Evolutionary conservation across 164 flowering plant species (phyloP).

Genomic region (Chloranthus sessilifolius): DNA sequence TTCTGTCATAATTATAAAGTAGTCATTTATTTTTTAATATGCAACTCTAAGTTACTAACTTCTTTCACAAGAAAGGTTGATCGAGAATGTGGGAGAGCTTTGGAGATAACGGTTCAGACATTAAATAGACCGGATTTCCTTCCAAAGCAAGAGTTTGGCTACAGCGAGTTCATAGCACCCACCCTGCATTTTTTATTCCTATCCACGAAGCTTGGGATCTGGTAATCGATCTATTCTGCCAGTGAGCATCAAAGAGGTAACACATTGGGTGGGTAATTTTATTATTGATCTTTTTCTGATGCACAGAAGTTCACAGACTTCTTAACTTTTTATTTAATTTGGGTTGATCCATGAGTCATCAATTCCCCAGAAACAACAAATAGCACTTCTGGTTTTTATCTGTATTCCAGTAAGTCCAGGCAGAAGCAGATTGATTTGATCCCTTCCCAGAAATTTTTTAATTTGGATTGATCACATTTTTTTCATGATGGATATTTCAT

Average conservation of each 20-base stretch:
- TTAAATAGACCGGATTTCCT: constrained; percentile 47
- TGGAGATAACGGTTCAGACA: constrained; percentile 43
- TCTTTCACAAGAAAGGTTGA: constrained; percentile 51
- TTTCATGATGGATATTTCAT: constrained; percentile 89
- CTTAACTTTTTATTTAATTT: background rate
- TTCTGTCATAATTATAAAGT: no score
- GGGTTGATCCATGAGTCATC: constrained; percentile 26
- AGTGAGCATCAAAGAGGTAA: constrained; percentile 31
- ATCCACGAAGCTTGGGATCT: constrained; percentile 11
- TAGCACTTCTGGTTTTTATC: constrained; percentile 44
- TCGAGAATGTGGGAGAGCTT: constrained; percentile 79
- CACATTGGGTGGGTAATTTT: background rate
- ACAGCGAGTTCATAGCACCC: constrained; percentile 49
- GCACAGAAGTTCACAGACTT: no score
- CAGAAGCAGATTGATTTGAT: constrained; percentile 77
- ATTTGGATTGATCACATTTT: constrained; percentile 55
- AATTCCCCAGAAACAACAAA: constrained; percentile 16
- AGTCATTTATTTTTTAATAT: no score
- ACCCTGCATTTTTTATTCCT: constrained; percentile 60
- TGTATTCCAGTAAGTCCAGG: constrained; percentile 92
- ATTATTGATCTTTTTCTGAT: background rate
- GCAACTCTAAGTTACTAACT: constrained; percentile 9
- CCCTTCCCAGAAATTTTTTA: constrained; percentile 75
- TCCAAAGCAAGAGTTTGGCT: constrained; percentile 40
- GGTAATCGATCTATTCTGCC: constrained; percentile 29